phyloP scores from a whole-genome alignment of 306 rosid species.

The Trichosanthes truncata region DNA sequence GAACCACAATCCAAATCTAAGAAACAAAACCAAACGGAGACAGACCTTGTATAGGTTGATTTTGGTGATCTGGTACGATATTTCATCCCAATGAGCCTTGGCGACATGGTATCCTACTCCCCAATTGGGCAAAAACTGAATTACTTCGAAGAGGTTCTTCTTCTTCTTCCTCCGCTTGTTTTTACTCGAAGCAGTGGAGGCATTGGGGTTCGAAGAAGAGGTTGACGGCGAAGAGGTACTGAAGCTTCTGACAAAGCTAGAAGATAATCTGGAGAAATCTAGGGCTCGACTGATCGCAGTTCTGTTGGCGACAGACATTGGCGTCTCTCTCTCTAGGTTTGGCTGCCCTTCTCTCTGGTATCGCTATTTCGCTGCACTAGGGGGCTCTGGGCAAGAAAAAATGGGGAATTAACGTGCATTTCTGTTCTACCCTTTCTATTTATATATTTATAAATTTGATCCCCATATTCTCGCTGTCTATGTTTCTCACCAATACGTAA shows the following conservation, averaged over 20 bases:
- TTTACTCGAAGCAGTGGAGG: conserved; percentile 27
- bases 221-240: conserved; percentile 24
- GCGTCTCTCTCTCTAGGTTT: conserved; percentile 29
- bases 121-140: conserved; percentile 86
- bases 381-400: not conserved
- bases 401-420: not conserved
- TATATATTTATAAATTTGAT: not conserved
- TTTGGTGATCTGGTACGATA: conserved; percentile 80
- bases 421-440: not conserved
- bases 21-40: conserved; percentile 9
- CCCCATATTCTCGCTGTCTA: too few species aligned
- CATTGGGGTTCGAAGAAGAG: conserved; percentile 24
- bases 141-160: conserved; percentile 89
- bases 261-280: conserved; percentile 29
- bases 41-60: conserved; percentile 89
- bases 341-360: not conserved
- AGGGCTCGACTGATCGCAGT: conserved; percentile 23
- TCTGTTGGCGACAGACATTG: conserved; percentile 34
- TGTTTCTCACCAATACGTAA: too few species aligned
- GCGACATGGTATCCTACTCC: conserved; percentile 90
- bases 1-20: not conserved
- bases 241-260: conserved; percentile 41
- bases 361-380: not conserved
- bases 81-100: conserved; percentile 75
- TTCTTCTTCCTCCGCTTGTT: conserved; percentile 61